A percentile compares a stretch with the other conserved stretches of the same genome.
phyloP scores from a whole-genome alignment of 2,329 filamentous ascomycete genomes.

The Fusarium proliferatum region DNA sequence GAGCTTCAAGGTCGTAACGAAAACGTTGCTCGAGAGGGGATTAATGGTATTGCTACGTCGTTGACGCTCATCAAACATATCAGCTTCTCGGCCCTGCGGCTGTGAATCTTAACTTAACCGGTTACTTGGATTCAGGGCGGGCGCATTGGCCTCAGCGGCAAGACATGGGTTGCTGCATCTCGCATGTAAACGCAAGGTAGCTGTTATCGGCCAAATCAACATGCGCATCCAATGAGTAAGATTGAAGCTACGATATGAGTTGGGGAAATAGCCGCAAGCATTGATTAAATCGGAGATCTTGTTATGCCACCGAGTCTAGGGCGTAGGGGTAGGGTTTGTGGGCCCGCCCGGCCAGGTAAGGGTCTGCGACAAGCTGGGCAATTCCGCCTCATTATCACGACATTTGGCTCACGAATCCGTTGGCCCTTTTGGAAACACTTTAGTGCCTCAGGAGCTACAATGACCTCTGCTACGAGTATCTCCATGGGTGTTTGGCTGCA shows the following conservation, averaged over 20 bases:
- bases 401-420: background rate
- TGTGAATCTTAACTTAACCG: conserved; percentile 27
- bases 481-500: background rate
- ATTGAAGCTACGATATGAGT: conserved; percentile 4
- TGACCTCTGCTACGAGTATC: conserved; percentile 1
- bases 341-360: background rate
- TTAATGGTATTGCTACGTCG: background rate
- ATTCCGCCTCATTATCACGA: conserved; percentile 11
- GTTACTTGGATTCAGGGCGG: conserved; percentile 37
- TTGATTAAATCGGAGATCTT: conserved; percentile 21
- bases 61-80: background rate
- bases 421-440: conserved; percentile 15
- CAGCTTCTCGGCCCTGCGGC: conserved; percentile 12
- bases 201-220: conserved; percentile 14
- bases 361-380: conserved; percentile 17
- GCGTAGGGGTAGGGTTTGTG: conserved; percentile 26
- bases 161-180: conserved; percentile 33
- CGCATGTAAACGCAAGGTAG: conserved; percentile 26
- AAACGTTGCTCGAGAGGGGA: background rate
- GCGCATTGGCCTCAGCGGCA: conserved; percentile 36
- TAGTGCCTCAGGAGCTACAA: conserved; percentile 18
- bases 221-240: conserved; percentile 11
- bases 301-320: conserved; percentile 22
- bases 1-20: background rate
- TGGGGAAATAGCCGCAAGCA: conserved; percentile 16